These are phyloP conservation scores for Physcomitrium patens DNA, from an alignment of 225 moss, liverwort and hornwort genomes.

Conservation along the genomic window DNA sequence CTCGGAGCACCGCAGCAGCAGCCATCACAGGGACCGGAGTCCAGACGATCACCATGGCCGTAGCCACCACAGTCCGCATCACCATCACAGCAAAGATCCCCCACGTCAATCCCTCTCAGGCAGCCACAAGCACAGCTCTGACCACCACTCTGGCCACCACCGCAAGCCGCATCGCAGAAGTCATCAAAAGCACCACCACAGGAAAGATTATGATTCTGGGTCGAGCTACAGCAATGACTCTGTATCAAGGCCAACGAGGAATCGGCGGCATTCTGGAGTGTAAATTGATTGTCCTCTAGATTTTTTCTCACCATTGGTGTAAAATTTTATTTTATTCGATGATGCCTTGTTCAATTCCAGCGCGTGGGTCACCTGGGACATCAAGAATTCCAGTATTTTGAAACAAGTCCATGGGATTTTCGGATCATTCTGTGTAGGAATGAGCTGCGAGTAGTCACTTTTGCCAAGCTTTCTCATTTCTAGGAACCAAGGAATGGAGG, in stretches of 20 bases:
- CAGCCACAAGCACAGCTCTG: conserved; percentile 15
- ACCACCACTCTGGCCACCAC: conserved; percentile 24
- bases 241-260: conserved; percentile 2
- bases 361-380: neutral
- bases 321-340: too few relatives aligned
- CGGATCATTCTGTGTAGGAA: neutral
- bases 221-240: conserved; percentile 26
- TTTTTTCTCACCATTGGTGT: too few relatives aligned
- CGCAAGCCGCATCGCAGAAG: conserved; percentile 24
- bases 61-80: conserved; percentile 15
- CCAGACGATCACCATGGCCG: conserved; percentile 17
- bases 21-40: conserved; percentile 23
- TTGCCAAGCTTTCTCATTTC: too few relatives aligned
- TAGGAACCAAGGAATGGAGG: too few relatives aligned
- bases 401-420: neutral
- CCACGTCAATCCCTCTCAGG: neutral
- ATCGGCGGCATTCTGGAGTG: conserved; percentile 12
- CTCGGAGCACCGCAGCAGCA: conserved; percentile 10
- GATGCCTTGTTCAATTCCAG: neutral
- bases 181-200: conserved; percentile 13
- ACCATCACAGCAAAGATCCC: conserved; percentile 25
- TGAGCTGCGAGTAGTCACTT: too few relatives aligned
- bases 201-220: neutral
- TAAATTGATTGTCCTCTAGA: neutral
- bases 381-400: neutral